Evolutionary conservation across 257 asterid species (phyloP).

Genomic region (Solanum bulbocastanum): DNA sequence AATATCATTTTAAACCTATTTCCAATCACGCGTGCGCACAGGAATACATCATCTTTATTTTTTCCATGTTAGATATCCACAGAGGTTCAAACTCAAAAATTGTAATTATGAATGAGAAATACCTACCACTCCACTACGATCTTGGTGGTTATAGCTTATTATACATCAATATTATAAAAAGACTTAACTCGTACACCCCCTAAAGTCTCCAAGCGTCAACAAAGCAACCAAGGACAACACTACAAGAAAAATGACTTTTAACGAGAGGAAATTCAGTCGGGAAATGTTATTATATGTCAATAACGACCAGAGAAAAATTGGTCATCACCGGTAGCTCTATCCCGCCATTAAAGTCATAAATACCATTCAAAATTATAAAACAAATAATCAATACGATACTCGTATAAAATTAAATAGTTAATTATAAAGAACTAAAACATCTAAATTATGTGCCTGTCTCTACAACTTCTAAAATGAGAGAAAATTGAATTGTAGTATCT

Average conservation of each 20-base stretch:
- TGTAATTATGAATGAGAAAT: background rate
- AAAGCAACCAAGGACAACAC: background rate
- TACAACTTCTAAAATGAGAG: background rate
- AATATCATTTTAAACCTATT: background rate
- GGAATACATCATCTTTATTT: background rate
- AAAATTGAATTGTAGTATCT: background rate
- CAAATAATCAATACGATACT: too few species aligned
- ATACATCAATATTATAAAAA: background rate
- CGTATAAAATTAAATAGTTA: too few species aligned
- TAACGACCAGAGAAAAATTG: background rate
- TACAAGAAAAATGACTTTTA: background rate
- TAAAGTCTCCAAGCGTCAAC: background rate
- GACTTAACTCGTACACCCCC: background rate
- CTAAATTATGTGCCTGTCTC: background rate
- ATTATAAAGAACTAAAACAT: too few species aligned
- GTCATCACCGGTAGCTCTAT: background rate
- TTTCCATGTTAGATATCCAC: background rate
- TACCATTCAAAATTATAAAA: background rate
- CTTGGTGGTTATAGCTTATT: background rate
- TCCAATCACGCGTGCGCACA: background rate
- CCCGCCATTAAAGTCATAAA: too few species aligned
- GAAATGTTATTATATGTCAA: background rate
- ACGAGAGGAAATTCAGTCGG: background rate
- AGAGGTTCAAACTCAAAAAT: accelerated
- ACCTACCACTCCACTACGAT: background rate